A percentile compares a stretch with the other conserved stretches of the same genome.
These are phyloP conservation scores for Clitopilus passeckerianus DNA, from an alignment of 768 basidiomycete species.

Conservation along the genomic window DNA sequence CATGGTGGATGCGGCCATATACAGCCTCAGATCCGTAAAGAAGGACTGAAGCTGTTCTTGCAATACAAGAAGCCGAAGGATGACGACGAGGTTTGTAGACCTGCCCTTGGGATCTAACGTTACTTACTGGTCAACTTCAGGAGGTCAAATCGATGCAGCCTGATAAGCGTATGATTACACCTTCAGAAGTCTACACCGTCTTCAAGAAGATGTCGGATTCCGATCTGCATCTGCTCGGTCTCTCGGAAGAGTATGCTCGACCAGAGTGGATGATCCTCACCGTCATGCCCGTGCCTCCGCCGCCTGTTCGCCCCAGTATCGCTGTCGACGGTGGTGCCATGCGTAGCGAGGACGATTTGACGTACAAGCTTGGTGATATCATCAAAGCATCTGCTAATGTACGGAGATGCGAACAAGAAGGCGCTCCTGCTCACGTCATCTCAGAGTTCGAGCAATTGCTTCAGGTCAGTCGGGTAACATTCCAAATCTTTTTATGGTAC, in stretches of 20 bases:
- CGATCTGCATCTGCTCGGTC: conserved; percentile 84
- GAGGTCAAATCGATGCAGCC: conserved; percentile 78
- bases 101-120: conserved; percentile 1
- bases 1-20: conserved; percentile 97
- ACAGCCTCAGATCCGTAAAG: conserved; percentile 89
- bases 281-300: conserved; percentile 95
- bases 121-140: conserved; percentile 30
- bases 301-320: conserved; percentile 96
- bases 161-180: conserved; percentile 77
- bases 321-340: conserved; percentile 95
- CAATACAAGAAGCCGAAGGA: conserved; percentile 95
- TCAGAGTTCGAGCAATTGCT: conserved; percentile 94
- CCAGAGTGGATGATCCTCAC: conserved; percentile 99
- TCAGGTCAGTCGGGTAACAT: conserved; percentile 53
- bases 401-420: conserved; percentile 90
- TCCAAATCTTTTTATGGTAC: neutral
- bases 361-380: conserved; percentile 95
- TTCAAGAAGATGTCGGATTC: conserved; percentile 92
- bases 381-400: conserved; percentile 94
- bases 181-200: conserved; percentile 88
- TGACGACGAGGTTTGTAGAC: conserved; percentile 81
- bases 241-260: conserved; percentile 92
- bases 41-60: conserved; percentile 90
- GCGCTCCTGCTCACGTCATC: conserved; percentile 93
- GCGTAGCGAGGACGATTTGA: conserved; percentile 97